A percentile compares a stretch with the other conserved stretches of the same genome.
phyloP scores from a whole-genome alignment of 2,329 filamentous ascomycete species.

The Thielaviopsis musarum region DNA sequence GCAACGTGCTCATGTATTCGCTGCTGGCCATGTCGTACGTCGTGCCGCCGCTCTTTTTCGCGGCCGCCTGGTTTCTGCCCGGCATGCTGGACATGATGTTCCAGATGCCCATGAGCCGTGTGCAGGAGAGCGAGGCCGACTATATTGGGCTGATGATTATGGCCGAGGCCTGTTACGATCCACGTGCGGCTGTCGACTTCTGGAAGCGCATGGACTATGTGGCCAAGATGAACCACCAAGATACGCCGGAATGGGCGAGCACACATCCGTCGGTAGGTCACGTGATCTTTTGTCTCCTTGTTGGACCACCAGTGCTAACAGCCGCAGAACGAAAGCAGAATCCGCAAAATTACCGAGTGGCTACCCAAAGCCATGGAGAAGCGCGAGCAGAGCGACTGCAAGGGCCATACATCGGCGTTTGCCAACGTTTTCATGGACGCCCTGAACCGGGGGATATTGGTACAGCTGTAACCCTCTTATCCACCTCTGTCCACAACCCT shows the following conservation, averaged over 20 bases:
- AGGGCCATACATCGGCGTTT: constrained; percentile 29
- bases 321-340: constrained; percentile 38
- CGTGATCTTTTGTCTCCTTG: too few species aligned
- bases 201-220: constrained; percentile 49
- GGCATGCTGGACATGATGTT: constrained; percentile 46
- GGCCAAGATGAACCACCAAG: constrained; percentile 23
- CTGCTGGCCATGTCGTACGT: constrained; percentile 31
- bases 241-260: constrained; percentile 53
- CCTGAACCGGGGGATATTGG: constrained; percentile 16
- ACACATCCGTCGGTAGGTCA: constrained; percentile 52
- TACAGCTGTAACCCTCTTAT: not conserved
- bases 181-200: constrained; percentile 46
- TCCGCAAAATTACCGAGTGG: constrained; percentile 49
- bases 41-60: constrained; percentile 25
- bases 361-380: constrained; percentile 39
- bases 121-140: constrained; percentile 63
- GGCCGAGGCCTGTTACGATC: constrained; percentile 63
- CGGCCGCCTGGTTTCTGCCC: constrained; percentile 27
- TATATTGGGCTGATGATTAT: constrained; percentile 73
- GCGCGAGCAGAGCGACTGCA: constrained; percentile 35
- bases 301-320: constrained; percentile 17
- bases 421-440: constrained; percentile 35
- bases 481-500: too few species aligned
- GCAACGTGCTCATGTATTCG: constrained; percentile 33
- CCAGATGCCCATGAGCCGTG: constrained; percentile 47